Conservation (phyloP, 2,329 filamentous ascomycete genomes). For the Bisporella sp. region DNA sequence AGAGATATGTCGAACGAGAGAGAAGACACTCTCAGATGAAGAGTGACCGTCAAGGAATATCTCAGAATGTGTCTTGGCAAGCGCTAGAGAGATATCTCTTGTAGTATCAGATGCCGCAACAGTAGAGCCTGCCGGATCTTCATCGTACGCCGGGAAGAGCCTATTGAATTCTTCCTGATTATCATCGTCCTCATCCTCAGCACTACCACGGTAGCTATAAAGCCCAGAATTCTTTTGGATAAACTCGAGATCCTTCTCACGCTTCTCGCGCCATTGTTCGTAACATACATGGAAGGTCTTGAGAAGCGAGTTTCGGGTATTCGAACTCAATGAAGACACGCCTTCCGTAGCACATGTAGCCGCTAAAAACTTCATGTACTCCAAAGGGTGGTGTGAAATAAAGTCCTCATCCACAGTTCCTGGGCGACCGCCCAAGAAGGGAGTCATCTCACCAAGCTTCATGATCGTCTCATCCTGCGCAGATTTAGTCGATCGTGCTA, state of each 20-base stretch:
- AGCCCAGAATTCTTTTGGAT: conserved; percentile 68
- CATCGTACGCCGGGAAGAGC: conserved; percentile 74
- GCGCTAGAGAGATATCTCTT: conserved; percentile 38
- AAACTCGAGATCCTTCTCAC: conserved; percentile 69
- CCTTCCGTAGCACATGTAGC: conserved; percentile 42
- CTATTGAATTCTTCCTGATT: conserved; percentile 69
- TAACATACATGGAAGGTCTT: conserved; percentile 68
- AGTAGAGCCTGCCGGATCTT: conserved; percentile 24
- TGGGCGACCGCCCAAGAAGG: conserved; percentile 46
- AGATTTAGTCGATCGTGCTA: conserved; percentile 4
- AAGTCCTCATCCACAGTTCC: conserved; percentile 7
- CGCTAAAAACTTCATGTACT: conserved; percentile 44
- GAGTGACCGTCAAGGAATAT: conserved; percentile 25
- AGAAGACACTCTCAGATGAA: conserved; percentile 20
- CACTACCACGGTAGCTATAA: conserved; percentile 75
- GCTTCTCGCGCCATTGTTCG: conserved; percentile 69
- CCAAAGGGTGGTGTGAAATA: conserved; percentile 27
- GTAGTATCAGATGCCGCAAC: conserved; percentile 11
- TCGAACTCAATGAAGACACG: conserved; percentile 31
- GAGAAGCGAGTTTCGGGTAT: conserved; percentile 49
- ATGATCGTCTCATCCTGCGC: conserved; percentile 5
- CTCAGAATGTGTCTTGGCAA: conserved; percentile 52
- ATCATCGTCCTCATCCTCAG: conserved; percentile 68
- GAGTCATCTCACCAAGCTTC: conserved; percentile 39
- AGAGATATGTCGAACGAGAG: conserved; percentile 22